phyloP scores from a whole-genome alignment of 169 alveolate species.

The Plasmodium malariae region DNA sequence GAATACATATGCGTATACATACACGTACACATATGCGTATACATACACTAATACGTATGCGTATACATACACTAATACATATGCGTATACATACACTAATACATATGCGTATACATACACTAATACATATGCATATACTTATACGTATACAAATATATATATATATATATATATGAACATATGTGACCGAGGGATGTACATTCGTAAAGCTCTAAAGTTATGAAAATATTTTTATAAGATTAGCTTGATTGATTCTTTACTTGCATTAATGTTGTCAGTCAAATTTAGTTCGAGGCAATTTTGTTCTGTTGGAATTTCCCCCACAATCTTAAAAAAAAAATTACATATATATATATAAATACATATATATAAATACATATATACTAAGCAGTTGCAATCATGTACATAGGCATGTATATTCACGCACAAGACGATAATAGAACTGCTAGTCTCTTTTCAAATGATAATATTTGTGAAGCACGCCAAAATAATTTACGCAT shows the following conservation, averaged over 20 bases:
- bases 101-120: constrained; percentile 6
- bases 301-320: constrained; percentile 61
- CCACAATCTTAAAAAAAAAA: constrained; percentile 34
- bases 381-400: no score
- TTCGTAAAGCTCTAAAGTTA: no score
- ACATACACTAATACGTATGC: no score
- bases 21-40: no score
- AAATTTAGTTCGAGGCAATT: constrained; percentile 44
- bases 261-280: constrained; percentile 38
- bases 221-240: no score
- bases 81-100: neutral
- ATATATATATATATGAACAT: neutral
- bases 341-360: neutral
- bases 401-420: no score
- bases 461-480: no score
- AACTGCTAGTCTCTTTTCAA: no score
- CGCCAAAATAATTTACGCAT: no score
- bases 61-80: no score
- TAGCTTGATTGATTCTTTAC: constrained; percentile 1
- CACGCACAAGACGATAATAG: no score
- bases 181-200: neutral
- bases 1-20: no score
- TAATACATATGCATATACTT: neutral
- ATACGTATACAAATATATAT: neutral
- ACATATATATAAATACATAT: neutral